Conservation (phyloP, 192 early-diverging fungal genomes). For the Mortierella hygrophila region DNA sequence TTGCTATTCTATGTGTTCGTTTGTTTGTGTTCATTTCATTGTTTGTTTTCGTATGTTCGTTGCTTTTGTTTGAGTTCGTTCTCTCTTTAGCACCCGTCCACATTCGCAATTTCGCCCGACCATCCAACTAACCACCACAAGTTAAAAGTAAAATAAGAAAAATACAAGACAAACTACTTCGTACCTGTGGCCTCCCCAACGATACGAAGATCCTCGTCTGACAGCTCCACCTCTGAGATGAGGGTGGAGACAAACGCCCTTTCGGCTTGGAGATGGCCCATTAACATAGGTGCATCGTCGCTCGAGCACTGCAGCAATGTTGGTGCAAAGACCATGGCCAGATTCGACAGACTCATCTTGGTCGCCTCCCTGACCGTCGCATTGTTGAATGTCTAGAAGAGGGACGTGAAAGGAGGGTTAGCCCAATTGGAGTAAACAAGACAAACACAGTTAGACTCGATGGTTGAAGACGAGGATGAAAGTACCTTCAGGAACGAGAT, state of each 20-base stretch:
- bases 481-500: conserved; percentile 83
- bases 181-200: conserved; percentile 31
- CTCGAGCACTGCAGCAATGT: conserved; percentile 90
- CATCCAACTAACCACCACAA: neutral
- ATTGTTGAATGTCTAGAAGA: conserved; percentile 74
- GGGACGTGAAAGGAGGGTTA: neutral
- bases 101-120: neutral
- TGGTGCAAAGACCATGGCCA: conserved; percentile 98
- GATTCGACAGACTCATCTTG: conserved; percentile 91
- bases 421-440: neutral
- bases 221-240: conserved; percentile 38
- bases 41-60: neutral
- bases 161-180: neutral
- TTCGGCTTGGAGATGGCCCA: conserved; percentile 52
- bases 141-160: neutral
- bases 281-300: conserved; percentile 71
- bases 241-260: conserved; percentile 50
- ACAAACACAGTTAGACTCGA: neutral
- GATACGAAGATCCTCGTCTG: conserved; percentile 48
- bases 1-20: neutral
- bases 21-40: neutral
- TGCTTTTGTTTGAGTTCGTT: neutral
- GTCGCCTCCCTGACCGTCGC: conserved; percentile 80
- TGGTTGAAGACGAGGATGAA: neutral
- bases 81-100: neutral